These are phyloP conservation scores for Cocos nucifera DNA, from an alignment of 176 grass and related monocot species.

Conservation along the genomic window DNA sequence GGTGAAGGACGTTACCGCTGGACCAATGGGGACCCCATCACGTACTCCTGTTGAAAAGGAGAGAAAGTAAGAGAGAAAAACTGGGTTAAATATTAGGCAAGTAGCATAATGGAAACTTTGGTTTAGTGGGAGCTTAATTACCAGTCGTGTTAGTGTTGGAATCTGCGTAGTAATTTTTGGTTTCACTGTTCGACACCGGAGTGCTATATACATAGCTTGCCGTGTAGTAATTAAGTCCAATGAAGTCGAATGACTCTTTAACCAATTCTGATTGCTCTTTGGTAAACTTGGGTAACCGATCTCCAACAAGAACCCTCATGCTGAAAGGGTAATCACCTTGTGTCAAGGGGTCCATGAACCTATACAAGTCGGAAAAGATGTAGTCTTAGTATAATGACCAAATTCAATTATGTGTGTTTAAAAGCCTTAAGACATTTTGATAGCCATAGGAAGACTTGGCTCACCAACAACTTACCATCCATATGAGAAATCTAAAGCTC, in stretches of 20 bases:
- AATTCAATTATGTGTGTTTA: too few relatives aligned
- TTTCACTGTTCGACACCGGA: not conserved
- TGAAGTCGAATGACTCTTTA: constrained; percentile 36
- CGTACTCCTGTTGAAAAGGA: constrained; percentile 1
- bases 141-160: constrained; percentile 8
- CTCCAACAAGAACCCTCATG: constrained; percentile 20
- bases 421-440: too few relatives aligned
- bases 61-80: too few relatives aligned
- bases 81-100: not conserved
- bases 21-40: constrained; percentile 23
- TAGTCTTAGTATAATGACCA: too few relatives aligned
- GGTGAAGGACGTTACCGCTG: constrained; percentile 1
- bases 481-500: constrained; percentile 30
- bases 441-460: not conserved
- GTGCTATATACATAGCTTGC: constrained; percentile 16
- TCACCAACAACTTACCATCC: constrained; percentile 17
- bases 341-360: constrained; percentile 28
- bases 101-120: too few relatives aligned
- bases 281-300: constrained; percentile 31
- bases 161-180: constrained; percentile 13
- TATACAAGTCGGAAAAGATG: not conserved
- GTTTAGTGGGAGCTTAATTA: not conserved
- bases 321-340: constrained; percentile 22
- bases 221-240: constrained; percentile 40
- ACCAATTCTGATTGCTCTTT: constrained; percentile 24